Evolutionary conservation across 1,284 basidiomycete species (phyloP).

Genomic region (Marasmius sp.): DNA sequence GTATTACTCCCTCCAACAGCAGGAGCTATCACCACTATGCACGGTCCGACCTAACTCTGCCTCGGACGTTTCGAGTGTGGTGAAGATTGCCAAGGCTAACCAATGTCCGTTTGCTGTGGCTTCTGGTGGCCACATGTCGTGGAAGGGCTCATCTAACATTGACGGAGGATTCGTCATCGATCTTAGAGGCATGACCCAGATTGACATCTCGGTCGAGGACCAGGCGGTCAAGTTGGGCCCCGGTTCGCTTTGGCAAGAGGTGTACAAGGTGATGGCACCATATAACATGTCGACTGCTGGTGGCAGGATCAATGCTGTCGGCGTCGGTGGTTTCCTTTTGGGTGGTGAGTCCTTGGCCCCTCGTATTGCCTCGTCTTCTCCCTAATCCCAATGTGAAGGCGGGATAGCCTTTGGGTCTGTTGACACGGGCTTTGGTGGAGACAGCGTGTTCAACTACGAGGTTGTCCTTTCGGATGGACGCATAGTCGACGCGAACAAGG

Average conservation of each 20-base stretch:
- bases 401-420: slow-evolving; percentile 8
- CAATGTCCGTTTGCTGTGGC: slow-evolving; percentile 8
- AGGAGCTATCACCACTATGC: slow-evolving; percentile 1
- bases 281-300: background rate
- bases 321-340: background rate
- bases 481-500: slow-evolving; percentile 10
- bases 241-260: background rate
- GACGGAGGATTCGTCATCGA: slow-evolving; percentile 1
- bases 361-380: background rate
- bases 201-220: background rate
- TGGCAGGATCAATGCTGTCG: background rate
- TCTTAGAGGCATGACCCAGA: background rate
- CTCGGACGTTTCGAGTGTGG: slow-evolving; percentile 4
- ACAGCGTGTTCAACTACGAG: slow-evolving; percentile 12
- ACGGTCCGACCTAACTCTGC: slow-evolving; percentile 1
- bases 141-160: slow-evolving; percentile 7
- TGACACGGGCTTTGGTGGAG: slow-evolving; percentile 3
- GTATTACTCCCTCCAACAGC: slow-evolving; percentile 3
- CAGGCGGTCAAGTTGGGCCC: background rate
- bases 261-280: background rate
- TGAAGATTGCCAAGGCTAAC: background rate
- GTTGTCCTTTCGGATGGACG: slow-evolving; percentile 11
- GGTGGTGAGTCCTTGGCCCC: background rate
- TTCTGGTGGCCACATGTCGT: slow-evolving; percentile 11
- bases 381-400: background rate